Percentiles rank a stretch among this genome's conserved stretches.
These are phyloP conservation scores for Termitomyces titanicus DNA, from an alignment of 768 basidiomycete genomes.

Conservation along the genomic window DNA sequence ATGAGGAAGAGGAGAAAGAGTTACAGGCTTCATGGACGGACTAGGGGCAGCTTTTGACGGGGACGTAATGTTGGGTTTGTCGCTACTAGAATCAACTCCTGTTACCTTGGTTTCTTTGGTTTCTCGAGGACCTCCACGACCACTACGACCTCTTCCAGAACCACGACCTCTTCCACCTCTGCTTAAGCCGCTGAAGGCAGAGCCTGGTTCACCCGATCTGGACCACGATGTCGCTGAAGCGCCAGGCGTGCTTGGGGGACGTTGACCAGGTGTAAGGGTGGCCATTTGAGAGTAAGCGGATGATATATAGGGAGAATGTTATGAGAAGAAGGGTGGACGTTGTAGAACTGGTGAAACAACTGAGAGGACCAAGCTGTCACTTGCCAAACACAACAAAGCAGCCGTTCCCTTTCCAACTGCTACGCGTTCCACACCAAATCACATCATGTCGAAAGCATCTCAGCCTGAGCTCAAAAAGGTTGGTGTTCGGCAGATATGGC, in stretches of 20 bases:
- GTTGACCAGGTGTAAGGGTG: constrained; percentile 31
- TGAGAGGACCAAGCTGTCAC: neutral
- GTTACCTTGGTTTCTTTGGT: constrained; percentile 17
- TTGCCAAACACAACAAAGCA: constrained; percentile 37
- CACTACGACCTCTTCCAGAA: constrained; percentile 26
- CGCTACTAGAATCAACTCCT: constrained; percentile 17
- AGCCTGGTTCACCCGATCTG: constrained; percentile 41
- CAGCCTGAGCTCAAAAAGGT: constrained; percentile 99
- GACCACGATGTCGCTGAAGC: constrained; percentile 37
- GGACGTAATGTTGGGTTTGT: constrained; percentile 13
- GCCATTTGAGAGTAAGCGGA: constrained; percentile 30
- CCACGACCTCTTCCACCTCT: constrained; percentile 32
- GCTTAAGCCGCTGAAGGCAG: constrained; percentile 43
- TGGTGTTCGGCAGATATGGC: neutral
- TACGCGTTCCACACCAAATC: constrained; percentile 8
- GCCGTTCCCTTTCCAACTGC: constrained; percentile 1
- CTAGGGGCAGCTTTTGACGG: constrained; percentile 14
- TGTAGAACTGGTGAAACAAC: neutral
- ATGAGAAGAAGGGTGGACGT: too few relatives aligned
- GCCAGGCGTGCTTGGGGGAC: constrained; percentile 21
- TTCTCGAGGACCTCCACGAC: constrained; percentile 26
- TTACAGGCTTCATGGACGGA: constrained; percentile 17
- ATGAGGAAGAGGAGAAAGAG: constrained; percentile 13
- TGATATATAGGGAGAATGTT: neutral
- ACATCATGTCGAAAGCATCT: constrained; percentile 85